Evolutionary conservation across 2,329 filamentous ascomycete genomes (phyloP).

Genomic region (Paraphaeosphaeria minitans): DNA sequence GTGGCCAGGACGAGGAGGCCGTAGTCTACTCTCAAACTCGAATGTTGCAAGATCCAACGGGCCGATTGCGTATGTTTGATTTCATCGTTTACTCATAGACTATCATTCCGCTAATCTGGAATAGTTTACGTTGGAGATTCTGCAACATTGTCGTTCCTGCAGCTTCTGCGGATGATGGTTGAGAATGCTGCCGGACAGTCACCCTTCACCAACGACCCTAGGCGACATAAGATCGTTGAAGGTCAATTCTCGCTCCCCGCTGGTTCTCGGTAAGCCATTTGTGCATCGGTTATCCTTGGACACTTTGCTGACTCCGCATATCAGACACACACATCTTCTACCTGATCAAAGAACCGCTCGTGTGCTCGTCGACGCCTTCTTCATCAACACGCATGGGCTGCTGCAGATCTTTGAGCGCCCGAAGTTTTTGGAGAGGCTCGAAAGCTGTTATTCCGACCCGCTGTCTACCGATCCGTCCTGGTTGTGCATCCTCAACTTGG

Average conservation of each 20-base stretch:
- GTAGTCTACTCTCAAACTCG: conserved; percentile 60
- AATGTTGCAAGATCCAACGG: conserved; percentile 65
- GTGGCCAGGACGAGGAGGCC: conserved; percentile 61
- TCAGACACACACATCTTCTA: conserved; percentile 56
- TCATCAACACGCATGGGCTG: conserved; percentile 67
- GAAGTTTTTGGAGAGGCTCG: conserved; percentile 56
- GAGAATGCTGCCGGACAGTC: conserved; percentile 60
- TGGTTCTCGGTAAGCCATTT: conserved; percentile 41
- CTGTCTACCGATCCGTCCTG: conserved; percentile 57
- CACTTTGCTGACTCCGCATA: not conserved
- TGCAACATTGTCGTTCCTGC: conserved; percentile 64
- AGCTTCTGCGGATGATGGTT: conserved; percentile 65
- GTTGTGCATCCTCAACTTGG: conserved; percentile 65
- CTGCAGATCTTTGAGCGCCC: conserved; percentile 64
- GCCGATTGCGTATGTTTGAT: conserved; percentile 58
- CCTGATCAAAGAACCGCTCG: conserved; percentile 61
- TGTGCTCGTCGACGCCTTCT: conserved; percentile 64
- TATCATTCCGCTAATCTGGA: conserved; percentile 17
- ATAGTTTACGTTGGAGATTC: conserved; percentile 68
- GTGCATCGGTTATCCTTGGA: not conserved
- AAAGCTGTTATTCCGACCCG: conserved; percentile 61
- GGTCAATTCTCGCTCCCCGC: conserved; percentile 56
- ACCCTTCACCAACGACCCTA: conserved; percentile 62
- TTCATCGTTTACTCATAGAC: not conserved
- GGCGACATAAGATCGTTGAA: conserved; percentile 63